Percentiles rank a stretch among this genome's conserved stretches.
phyloP scores from a whole-genome alignment of 345 rosid species.

The Gossypium turneri region DNA sequence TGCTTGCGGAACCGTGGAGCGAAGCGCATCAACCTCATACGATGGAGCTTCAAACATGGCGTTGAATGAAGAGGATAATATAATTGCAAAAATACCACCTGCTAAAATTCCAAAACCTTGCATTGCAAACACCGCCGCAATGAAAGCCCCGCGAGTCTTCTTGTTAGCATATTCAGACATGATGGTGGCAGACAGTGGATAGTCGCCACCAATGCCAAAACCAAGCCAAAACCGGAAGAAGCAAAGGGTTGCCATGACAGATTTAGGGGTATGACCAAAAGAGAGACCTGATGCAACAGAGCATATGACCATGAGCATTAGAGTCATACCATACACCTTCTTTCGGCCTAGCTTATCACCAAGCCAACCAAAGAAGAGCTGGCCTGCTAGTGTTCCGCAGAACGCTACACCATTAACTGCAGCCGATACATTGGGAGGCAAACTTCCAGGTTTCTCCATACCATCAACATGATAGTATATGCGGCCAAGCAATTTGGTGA shows the following conservation, averaged over 20 bases:
- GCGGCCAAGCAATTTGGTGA: conserved; percentile 76
- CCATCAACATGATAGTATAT: conserved; percentile 68
- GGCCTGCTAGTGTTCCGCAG: conserved; percentile 64
- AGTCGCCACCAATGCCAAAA: conserved; percentile 79
- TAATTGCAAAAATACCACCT: conserved; percentile 68
- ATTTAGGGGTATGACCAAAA: conserved; percentile 41
- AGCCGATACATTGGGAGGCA: conserved; percentile 71
- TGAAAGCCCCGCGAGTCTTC: conserved; percentile 82
- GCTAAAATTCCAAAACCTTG: conserved; percentile 82
- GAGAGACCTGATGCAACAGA: conserved; percentile 70
- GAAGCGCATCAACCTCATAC: conserved; percentile 38
- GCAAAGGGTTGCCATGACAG: conserved; percentile 61
- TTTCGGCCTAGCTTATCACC: conserved; percentile 76
- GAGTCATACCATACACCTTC: conserved; percentile 74
- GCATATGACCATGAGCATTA: conserved; percentile 62
- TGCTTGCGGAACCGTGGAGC: conserved; percentile 60
- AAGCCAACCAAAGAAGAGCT: conserved; percentile 84
- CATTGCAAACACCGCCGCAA: conserved; percentile 93
- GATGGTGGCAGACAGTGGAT: conserved; percentile 76
- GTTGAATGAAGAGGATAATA: conserved; percentile 45
- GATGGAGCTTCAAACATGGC: conserved; percentile 49
- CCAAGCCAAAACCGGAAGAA: conserved; percentile 89
- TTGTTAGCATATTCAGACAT: conserved; percentile 88
- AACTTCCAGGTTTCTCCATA: conserved; percentile 48
- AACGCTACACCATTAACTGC: conserved; percentile 80